Percentiles rank a stretch among this genome's conserved stretches.
Conservation (phyloP, 2,329 filamentous ascomycete species). For the Blastomyces silverae region DNA sequence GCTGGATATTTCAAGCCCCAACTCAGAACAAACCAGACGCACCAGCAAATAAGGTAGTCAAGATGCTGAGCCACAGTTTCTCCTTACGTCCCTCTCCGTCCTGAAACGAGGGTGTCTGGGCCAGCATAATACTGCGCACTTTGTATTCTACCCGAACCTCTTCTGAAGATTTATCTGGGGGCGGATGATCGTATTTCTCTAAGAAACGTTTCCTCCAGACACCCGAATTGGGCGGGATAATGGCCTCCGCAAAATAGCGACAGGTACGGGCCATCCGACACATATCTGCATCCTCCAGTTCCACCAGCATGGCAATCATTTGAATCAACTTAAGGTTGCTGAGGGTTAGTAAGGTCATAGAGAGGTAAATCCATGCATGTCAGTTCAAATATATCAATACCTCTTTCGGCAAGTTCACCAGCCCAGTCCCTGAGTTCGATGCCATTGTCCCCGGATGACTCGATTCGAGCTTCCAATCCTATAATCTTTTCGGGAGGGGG, state of each 20-base stretch:
- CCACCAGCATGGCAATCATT: constrained; percentile 27
- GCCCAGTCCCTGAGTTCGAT: neutral
- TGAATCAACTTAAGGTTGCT: constrained; percentile 29
- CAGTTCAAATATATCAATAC: constrained; percentile 8
- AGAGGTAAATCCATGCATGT: neutral
- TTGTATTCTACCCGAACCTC: constrained; percentile 34
- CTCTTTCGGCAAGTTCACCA: constrained; percentile 14
- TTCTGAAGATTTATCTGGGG: constrained; percentile 17
- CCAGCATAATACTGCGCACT: constrained; percentile 32
- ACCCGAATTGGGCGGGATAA: constrained; percentile 27
- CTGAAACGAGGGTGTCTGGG: constrained; percentile 27
- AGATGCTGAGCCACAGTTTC: constrained; percentile 29
- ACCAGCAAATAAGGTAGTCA: constrained; percentile 27
- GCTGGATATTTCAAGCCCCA: neutral
- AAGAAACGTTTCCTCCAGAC: constrained; percentile 35
- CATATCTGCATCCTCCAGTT: constrained; percentile 29
- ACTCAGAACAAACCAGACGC: neutral
- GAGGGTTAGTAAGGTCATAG: constrained; percentile 1
- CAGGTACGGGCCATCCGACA: constrained; percentile 28
- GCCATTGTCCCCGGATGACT: neutral
- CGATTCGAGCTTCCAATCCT: neutral
- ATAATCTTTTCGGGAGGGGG: neutral
- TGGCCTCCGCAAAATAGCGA: constrained; percentile 23
- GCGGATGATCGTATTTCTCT: constrained; percentile 31
- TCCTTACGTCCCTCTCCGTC: constrained; percentile 25